phyloP scores from a whole-genome alignment of 106 monocot species.

The Phalaenopsis aphrodite region DNA sequence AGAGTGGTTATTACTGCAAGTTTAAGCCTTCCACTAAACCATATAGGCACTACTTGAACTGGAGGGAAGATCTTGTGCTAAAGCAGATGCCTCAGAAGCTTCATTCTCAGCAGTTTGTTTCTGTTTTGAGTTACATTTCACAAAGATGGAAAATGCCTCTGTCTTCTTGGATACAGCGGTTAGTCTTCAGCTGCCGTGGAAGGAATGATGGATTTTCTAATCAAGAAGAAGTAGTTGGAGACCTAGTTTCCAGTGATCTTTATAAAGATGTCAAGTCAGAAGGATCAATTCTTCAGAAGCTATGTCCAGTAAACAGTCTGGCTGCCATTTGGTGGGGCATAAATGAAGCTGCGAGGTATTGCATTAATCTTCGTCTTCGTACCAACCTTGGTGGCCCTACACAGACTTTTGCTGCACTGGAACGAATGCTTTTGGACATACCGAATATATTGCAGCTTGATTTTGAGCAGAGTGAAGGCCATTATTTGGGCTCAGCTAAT shows the following conservation, averaged over 20 bases:
- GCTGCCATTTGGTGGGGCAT: conserved; percentile 94
- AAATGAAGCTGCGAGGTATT: conserved; percentile 83
- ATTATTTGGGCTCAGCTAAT: conserved; percentile 47
- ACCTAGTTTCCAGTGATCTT: conserved; percentile 8
- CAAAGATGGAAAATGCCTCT: conserved; percentile 82
- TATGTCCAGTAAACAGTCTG: conserved; percentile 66
- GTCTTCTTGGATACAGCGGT: conserved; percentile 79
- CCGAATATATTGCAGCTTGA: conserved; percentile 56
- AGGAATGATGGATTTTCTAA: conserved; percentile 25
- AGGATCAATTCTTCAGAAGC: conserved; percentile 32
- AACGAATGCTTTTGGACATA: conserved; percentile 92
- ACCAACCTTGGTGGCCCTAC: conserved; percentile 91
- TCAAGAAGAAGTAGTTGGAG: conserved; percentile 39
- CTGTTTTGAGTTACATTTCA: conserved; percentile 81
- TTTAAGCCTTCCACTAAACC: conserved; percentile 7
- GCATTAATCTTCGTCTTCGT: conserved; percentile 76
- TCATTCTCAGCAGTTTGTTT: conserved; percentile 75
- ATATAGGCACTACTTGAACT: conserved; percentile 30
- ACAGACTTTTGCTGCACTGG: conserved; percentile 95
- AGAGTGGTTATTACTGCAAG: conserved; percentile 17
- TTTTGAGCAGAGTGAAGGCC: conserved; percentile 50
- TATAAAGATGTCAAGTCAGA: conserved; percentile 30
- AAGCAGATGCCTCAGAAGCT: conserved; percentile 57
- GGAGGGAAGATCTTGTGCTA: conserved; percentile 59
- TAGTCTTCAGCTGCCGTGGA: conserved; percentile 56